Conservation (phyloP, 2,329 filamentous ascomycete species). For the Lasiodiplodia sp. region DNA sequence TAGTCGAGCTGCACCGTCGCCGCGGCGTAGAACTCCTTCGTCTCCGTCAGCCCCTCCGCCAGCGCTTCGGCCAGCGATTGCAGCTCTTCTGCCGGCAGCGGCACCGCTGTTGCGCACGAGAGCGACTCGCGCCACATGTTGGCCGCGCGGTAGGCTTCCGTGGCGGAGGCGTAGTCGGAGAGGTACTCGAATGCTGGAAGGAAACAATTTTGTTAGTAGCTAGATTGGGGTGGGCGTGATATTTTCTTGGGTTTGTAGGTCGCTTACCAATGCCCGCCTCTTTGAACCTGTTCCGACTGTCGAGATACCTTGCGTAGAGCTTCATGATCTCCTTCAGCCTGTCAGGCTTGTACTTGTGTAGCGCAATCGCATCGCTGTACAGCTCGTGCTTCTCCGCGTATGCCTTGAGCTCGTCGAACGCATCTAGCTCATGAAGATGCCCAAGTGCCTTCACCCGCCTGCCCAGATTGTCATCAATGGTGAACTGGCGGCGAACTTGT, state of each 20-base stretch:
- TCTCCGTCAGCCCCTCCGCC: conserved; percentile 79
- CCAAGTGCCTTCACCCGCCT: conserved; percentile 77
- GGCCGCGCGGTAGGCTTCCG: conserved; percentile 81
- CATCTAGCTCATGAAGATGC: conserved; percentile 76
- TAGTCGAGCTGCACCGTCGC: conserved; percentile 84
- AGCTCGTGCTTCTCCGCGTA: conserved; percentile 83
- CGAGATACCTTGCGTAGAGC: conserved; percentile 81
- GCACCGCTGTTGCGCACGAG: conserved; percentile 75
- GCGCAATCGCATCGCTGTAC: conserved; percentile 76
- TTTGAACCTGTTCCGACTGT: conserved; percentile 76
- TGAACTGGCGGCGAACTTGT: conserved; percentile 74
- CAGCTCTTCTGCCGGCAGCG: conserved; percentile 67
- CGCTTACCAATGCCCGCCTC: conserved; percentile 74
- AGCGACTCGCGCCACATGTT: conserved; percentile 93
- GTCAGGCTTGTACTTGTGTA: conserved; percentile 82
- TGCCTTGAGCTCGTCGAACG: conserved; percentile 76
- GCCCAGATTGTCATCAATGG: conserved; percentile 87
- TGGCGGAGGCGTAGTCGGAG: conserved; percentile 74
- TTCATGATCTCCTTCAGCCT: conserved; percentile 73
- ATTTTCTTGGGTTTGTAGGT: conserved; percentile 30
- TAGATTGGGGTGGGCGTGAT: background rate
- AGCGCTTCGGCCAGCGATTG: conserved; percentile 74
- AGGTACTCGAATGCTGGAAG: conserved; percentile 82
- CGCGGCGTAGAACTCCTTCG: conserved; percentile 82
- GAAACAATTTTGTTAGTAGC: background rate